Conservation (phyloP, 2,329 filamentous ascomycete species). For the Xylariaceae sp. region DNA sequence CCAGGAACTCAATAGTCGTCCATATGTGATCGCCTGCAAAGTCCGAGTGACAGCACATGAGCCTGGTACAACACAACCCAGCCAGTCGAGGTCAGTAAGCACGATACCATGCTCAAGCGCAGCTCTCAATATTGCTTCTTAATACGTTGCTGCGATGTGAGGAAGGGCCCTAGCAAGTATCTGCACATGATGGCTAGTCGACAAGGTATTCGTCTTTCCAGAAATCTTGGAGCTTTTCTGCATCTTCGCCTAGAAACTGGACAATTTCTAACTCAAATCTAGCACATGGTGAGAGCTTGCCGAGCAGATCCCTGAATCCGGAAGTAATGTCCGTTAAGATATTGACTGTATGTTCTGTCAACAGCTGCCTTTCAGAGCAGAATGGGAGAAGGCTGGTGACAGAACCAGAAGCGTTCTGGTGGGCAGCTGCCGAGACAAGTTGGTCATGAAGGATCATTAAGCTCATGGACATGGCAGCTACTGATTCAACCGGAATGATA, state of each 20-base stretch:
- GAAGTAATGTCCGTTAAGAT: constrained; percentile 42
- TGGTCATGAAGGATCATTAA: constrained; percentile 48
- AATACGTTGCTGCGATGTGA: too few relatives aligned
- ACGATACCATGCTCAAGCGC: too few relatives aligned
- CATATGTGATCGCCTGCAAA: too few relatives aligned
- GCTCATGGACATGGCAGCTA: constrained; percentile 43
- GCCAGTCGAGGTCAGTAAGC: too few relatives aligned
- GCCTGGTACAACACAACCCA: too few relatives aligned
- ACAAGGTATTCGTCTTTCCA: constrained; percentile 40
- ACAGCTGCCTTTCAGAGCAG: constrained; percentile 36
- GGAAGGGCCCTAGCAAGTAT: not conserved
- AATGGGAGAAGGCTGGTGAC: constrained; percentile 42
- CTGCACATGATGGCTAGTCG: constrained; percentile 22
- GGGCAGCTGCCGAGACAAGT: constrained; percentile 23
- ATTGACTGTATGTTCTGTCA: constrained; percentile 40
- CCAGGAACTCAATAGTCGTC: too few relatives aligned
- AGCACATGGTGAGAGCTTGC: constrained; percentile 30
- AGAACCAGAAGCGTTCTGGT: constrained; percentile 24
- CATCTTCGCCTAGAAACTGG: constrained; percentile 37
- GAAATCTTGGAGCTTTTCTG: constrained; percentile 36
- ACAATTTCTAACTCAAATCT: constrained; percentile 32
- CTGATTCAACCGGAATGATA: constrained; percentile 50
- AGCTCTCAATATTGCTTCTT: too few relatives aligned
- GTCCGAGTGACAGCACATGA: too few relatives aligned
- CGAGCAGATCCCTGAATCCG: constrained; percentile 40